A percentile compares a stretch with the other conserved stretches of the same genome.
phyloP scores from a whole-genome alignment of 257 asterid genomes.

The Buddleja alternifolia region DNA sequence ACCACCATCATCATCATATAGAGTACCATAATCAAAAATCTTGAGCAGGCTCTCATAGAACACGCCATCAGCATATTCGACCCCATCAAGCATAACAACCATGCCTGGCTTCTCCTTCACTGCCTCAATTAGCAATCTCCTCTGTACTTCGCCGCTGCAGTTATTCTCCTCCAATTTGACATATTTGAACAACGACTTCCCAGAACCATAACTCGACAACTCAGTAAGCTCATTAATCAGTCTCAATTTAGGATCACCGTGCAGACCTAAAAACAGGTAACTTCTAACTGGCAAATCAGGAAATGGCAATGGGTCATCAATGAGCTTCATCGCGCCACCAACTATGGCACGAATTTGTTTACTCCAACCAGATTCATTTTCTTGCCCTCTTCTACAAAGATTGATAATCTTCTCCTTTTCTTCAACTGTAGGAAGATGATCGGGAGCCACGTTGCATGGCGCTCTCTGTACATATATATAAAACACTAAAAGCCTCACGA shows the following conservation, averaged over 20 bases:
- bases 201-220: no score
- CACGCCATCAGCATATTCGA: neutral
- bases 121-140: neutral
- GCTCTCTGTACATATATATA: neutral
- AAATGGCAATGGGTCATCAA: neutral
- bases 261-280: no score
- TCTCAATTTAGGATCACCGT: no score
- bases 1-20: neutral
- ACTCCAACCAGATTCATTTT: neutral
- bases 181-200: no score
- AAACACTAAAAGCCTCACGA: neutral
- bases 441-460: neutral
- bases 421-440: neutral
- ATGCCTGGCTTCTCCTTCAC: neutral
- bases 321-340: neutral
- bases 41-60: neutral
- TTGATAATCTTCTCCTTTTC: neutral
- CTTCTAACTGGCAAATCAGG: no score
- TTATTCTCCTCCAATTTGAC: no score
- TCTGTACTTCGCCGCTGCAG: neutral
- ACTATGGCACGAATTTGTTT: neutral
- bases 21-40: neutral
- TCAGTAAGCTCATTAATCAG: no score
- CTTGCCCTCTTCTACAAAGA: neutral
- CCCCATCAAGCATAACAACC: slow-evolving; percentile 2